phyloP scores from a whole-genome alignment of 176 grass and related monocot genomes.

The Stipa capillata region DNA sequence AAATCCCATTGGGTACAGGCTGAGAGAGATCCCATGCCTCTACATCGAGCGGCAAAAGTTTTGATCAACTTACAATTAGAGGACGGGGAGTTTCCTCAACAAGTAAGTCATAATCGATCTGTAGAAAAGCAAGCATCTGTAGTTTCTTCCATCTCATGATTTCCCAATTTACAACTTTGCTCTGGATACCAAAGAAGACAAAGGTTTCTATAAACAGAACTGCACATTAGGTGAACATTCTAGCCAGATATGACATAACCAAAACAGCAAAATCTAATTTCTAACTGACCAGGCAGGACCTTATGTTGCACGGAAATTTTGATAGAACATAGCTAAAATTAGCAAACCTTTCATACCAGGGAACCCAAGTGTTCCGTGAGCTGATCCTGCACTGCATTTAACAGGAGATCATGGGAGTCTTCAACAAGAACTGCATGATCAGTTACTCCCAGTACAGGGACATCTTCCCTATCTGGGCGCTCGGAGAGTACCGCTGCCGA shows the following conservation, averaged over 20 bases:
- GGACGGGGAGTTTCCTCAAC: constrained; percentile 83
- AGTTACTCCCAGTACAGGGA: constrained; percentile 66
- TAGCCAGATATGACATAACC: neutral
- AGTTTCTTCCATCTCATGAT: neutral
- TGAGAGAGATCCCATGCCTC: constrained; percentile 63
- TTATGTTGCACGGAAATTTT: neutral
- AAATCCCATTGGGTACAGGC: constrained; percentile 31
- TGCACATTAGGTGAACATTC: neutral
- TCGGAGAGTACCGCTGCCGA: constrained; percentile 53
- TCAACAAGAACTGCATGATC: constrained; percentile 79
- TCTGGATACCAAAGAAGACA: neutral
- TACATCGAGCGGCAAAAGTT: constrained; percentile 67
- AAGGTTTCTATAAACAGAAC: neutral
- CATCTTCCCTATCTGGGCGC: constrained; percentile 85
- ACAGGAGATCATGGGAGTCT: constrained; percentile 88
- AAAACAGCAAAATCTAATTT: neutral
- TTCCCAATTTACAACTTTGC: neutral
- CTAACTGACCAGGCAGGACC: neutral
- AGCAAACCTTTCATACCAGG: neutral
- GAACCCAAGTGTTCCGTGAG: neutral
- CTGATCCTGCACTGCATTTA: neutral
- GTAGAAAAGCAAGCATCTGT: neutral
- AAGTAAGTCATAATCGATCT: constrained; percentile 43
- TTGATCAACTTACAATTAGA: constrained; percentile 81
- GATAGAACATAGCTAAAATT: neutral